Evolutionary conservation across 2,329 filamentous ascomycete genomes (phyloP).

Genomic region (Trichothecium sympodiale): DNA sequence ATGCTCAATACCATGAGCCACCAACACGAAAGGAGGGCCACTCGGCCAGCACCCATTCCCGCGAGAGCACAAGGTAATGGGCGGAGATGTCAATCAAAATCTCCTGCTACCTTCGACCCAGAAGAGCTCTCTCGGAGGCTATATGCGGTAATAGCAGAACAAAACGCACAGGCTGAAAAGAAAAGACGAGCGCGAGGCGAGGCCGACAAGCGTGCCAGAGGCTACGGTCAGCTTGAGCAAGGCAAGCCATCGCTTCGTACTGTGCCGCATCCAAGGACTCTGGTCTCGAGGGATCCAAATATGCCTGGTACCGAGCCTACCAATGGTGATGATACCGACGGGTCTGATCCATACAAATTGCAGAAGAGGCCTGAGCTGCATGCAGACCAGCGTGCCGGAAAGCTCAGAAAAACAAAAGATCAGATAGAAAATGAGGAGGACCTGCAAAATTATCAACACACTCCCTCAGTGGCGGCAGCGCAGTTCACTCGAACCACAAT

Average conservation of each 20-base stretch:
- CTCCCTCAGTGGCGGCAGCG: conserved; percentile 41
- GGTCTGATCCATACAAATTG: neutral
- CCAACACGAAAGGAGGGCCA: conserved; percentile 2
- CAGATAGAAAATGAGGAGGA: conserved; percentile 6
- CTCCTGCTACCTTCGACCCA: conserved; percentile 31
- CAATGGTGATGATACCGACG: too few species aligned
- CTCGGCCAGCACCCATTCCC: neutral
- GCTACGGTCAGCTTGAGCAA: too few species aligned
- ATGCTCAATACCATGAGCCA: conserved; percentile 7
- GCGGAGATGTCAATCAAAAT: neutral
- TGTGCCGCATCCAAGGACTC: neutral
- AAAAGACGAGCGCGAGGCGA: conserved; percentile 18
- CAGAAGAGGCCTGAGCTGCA: neutral
- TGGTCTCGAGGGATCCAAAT: neutral
- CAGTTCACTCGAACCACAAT: conserved; percentile 46
- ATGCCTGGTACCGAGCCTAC: neutral
- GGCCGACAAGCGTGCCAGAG: conserved; percentile 7
- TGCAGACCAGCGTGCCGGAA: conserved; percentile 3
- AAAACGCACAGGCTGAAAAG: conserved; percentile 28
- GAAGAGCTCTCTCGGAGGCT: conserved; percentile 44
- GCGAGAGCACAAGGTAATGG: neutral
- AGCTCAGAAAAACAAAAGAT: conserved; percentile 1
- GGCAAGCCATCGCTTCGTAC: too few species aligned
- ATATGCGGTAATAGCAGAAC: conserved; percentile 36
- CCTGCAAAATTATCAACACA: conserved; percentile 29